Percentiles rank a stretch among this genome's conserved stretches.
These are phyloP conservation scores for Crithidia mellificae DNA, from an alignment of 208 protist genomes.

Conservation along the genomic window DNA sequence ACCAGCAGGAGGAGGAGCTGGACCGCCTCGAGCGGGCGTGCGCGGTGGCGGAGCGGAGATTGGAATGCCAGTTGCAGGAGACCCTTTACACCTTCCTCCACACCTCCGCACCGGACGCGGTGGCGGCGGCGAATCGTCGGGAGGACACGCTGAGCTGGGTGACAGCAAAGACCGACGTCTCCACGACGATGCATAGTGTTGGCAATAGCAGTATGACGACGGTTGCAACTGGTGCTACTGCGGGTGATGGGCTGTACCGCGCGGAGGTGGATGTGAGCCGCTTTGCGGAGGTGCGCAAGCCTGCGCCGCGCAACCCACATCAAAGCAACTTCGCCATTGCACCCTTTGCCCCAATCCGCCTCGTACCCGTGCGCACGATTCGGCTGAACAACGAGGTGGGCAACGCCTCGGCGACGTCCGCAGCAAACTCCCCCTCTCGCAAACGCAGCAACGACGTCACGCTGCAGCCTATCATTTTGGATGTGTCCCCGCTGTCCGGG, in stretches of 20 bases:
- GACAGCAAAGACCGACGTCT: neutral
- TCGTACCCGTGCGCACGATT: constrained; percentile 59
- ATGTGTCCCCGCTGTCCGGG: constrained; percentile 55
- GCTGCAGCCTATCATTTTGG: constrained; percentile 63
- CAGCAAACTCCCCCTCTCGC: constrained; percentile 18
- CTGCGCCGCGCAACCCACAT: neutral
- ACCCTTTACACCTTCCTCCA: constrained; percentile 51
- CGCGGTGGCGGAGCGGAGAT: constrained; percentile 16
- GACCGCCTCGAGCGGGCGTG: constrained; percentile 40
- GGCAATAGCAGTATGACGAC: too few relatives aligned
- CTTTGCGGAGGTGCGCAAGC: constrained; percentile 34
- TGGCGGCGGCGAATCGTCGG: constrained; percentile 37
- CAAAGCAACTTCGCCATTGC: constrained; percentile 10
- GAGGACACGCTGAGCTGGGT: constrained; percentile 17
- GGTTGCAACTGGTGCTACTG: too few relatives aligned
- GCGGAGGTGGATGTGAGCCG: constrained; percentile 45
- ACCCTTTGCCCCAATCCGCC: constrained; percentile 13
- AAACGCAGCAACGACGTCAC: constrained; percentile 27
- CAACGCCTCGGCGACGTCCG: neutral
- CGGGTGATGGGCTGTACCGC: constrained; percentile 19
- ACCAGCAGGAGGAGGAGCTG: constrained; percentile 66
- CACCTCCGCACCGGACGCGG: constrained; percentile 58
- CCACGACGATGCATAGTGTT: neutral
- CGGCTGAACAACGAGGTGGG: constrained; percentile 48
- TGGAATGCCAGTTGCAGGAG: constrained; percentile 48